Conservation (phyloP, 805 yeast genomes). For the Saccharomyces mikatae region DNA sequence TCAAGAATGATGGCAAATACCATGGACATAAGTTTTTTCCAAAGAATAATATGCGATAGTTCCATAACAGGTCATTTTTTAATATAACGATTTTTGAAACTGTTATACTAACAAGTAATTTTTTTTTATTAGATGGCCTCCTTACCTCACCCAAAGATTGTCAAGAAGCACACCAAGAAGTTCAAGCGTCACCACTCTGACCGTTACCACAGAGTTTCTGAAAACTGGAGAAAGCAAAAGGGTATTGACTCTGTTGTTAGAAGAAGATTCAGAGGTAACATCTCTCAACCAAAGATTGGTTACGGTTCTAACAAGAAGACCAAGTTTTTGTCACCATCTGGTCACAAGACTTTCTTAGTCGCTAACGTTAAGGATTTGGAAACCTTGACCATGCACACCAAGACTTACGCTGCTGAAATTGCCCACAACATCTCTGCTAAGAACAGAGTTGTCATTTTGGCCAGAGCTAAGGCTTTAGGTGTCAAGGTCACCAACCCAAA, state of each 20-base stretch:
- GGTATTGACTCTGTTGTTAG: conserved; percentile 99
- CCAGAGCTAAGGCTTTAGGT: conserved; percentile 97
- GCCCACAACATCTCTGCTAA: conserved; percentile 97
- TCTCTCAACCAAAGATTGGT: conserved; percentile 98
- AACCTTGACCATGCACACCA: conserved; percentile 91
- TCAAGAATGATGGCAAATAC: background rate
- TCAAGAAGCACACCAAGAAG: conserved; percentile 97
- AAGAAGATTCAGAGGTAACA: conserved; percentile 99
- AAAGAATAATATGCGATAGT: background rate
- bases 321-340: conserved; percentile 90
- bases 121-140: conserved; percentile 67
- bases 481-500: conserved; percentile 98
- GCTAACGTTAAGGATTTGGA: conserved; percentile 91
- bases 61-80: background rate
- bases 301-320: conserved; percentile 99
- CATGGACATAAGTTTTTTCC: background rate
- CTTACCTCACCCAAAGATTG: conserved; percentile 98
- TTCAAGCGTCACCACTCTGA: conserved; percentile 99
- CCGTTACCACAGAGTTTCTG: conserved; percentile 96
- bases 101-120: conserved; percentile 3
- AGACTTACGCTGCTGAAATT: conserved; percentile 98
- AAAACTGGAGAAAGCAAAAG: conserved; percentile 99
- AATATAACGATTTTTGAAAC: background rate
- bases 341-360: conserved; percentile 95
- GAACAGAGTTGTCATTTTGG: conserved; percentile 93